Evolutionary conservation across 495 filamentous ascomycete genomes (phyloP).

Genomic region (Talaromyces thailandensis): DNA sequence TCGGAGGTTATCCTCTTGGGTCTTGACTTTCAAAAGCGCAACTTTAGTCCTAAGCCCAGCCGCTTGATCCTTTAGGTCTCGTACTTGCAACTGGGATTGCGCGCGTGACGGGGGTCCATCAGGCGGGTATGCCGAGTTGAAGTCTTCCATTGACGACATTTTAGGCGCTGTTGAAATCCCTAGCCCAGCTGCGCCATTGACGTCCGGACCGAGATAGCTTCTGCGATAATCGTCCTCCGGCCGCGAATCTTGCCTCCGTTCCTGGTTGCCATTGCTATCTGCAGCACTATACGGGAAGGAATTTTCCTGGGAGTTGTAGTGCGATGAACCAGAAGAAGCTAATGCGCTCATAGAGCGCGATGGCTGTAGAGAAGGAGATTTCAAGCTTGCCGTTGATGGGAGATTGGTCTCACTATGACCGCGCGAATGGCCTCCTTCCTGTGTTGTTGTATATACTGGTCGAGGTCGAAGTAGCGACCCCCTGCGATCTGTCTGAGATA

Average conservation of each 20-base stretch:
- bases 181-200: conserved; percentile 20
- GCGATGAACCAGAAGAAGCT: conserved; percentile 29
- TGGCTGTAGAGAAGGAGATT: conserved; percentile 16
- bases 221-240: conserved; percentile 5
- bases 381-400: conserved; percentile 26
- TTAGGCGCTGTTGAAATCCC: conserved; percentile 19
- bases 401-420: conserved; percentile 51
- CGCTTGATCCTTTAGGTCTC: conserved; percentile 85
- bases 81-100: conserved; percentile 58
- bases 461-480: conserved; percentile 27
- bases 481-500: conserved; percentile 31
- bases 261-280: conserved; percentile 27
- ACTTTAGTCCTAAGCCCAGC: conserved; percentile 87
- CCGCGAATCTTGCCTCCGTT: conserved; percentile 7
- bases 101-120: conserved; percentile 31
- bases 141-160: conserved; percentile 21
- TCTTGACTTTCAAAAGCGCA: conserved; percentile 72
- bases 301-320: conserved; percentile 26
- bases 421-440: conserved; percentile 38
- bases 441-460: conserved; percentile 22
- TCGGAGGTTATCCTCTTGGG: conserved; percentile 72
- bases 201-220: conserved; percentile 6
- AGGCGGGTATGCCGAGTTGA: conserved; percentile 27
- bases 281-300: conserved; percentile 32
- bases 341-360: conserved; percentile 36